Evolutionary conservation across 495 filamentous ascomycete species (phyloP), one percentile per base, ranked within the genome.

Genomic region (Podospora anserina): DNA sequence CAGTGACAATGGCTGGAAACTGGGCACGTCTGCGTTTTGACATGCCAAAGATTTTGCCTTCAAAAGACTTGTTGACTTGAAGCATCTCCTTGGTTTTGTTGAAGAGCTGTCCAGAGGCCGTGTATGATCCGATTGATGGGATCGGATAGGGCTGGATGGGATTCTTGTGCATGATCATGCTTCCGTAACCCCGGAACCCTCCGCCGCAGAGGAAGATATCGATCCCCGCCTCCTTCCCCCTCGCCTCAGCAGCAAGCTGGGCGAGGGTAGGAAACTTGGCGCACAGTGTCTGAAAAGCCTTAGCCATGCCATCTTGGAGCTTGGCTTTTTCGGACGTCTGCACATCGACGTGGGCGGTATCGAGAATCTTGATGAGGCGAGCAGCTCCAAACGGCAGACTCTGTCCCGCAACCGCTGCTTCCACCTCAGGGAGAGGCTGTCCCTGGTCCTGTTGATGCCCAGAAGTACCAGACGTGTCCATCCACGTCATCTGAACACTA

Each of bases 171-270:
- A 96, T 90, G 18, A 97, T 80, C 32, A 96, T 84, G 77, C 91
- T 94, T 11, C 94, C 93, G 81, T 95, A 97, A 30, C 94, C 94
- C 18, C 94, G 84, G 76, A 97, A 97, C 0, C 94, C 94, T 15
- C 94, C 94, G 9, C 94, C 94, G 63, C 91, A 96, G 60, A 97
- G 86, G 75, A 94, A 94, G 2, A 97, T 82, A 13, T 89, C 86
- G 66, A 93, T 86, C 4, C 91, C 90, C 0, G 81, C 39, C 13
- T 49, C 39, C 0, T 77, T 66, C 1, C 86, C 85, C 6, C 89
- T 74, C 3, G 82, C 75, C 0, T 75, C 75, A 19, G 79, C 71
- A 19, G 92, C 82, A n/a, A 80, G 77, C 0, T 82, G 69, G 1
- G 83, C 79, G 16, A 82, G 77, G 1, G 77, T 74, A 11, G 82